Base-by-base conservation (phyloP, 345 rosid species). In the Gossypium rotundifolium region DNA sequence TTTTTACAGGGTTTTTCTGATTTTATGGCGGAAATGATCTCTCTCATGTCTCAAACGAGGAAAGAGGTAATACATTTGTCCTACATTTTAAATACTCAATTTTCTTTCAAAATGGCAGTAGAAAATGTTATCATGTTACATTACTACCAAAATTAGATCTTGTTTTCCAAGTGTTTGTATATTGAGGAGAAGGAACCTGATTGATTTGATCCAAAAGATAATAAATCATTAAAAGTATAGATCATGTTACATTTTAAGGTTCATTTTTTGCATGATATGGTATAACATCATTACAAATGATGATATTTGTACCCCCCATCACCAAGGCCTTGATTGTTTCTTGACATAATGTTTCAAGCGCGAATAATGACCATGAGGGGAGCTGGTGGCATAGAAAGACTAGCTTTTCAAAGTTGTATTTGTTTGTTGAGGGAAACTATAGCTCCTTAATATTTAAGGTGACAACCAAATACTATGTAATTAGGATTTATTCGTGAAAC, bases 21-120 rank as follows among this genome's bases (percentile, higher is more conserved):
- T 72, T 89, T 89, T 80, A 72, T 80, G 9, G 82, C 74, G 55
- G 94, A 89, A 80, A 79, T 89, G 82, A 4, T 74, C 27, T 77
- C 81, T 76, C 82, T 86, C 33, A 80, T 87, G 85, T 83, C 87
- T 10, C 81, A 86, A 65, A 72, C 78, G 7, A 80, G 75, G 52
- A 72, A 61, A 71, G 80, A 87, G 88, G 91, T 85, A 79, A n/a
- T 27, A 14, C 9, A 4, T 59, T 59, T 5, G 33, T 29, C 40
- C 64, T 4, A 4, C 40, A 5, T 33, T 33, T 33, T 53, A 53
- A 7, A n/a, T 53, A 53, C 10, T n/a, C 10, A 53, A n/a, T 53
- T 53, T n/a, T 54, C 9, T 17, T 54, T 9, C 8, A 54, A n/a
- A 17, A 6, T 54, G 22, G 22, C 11, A 60, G 2, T 59, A 6